A percentile compares a stretch with the other conserved stretches of the same genome.
Conservation (phyloP, 2,329 filamentous ascomycete genomes). For the Chrysoporthe deuterocubensis region DNA sequence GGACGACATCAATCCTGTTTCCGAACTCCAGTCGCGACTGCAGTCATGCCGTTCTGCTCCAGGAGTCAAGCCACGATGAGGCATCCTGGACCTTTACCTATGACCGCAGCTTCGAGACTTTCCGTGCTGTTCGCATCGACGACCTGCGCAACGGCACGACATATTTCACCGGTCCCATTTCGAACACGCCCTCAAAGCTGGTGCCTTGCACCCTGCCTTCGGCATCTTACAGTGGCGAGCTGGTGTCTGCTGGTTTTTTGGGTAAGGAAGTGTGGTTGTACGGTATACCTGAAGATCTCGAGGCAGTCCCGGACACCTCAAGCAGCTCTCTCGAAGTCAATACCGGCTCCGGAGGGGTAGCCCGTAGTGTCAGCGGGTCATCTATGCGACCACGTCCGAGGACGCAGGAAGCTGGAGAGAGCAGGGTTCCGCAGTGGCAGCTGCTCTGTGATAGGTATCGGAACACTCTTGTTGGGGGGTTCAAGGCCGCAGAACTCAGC, state of each 20-base stretch:
- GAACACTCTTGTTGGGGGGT: conserved; percentile 72
- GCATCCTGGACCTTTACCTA: conserved; percentile 79
- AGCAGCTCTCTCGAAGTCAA: conserved; percentile 20
- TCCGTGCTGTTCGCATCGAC: conserved; percentile 75
- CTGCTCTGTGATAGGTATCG: conserved; percentile 68
- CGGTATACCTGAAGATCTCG: conserved; percentile 74
- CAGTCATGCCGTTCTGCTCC: conserved; percentile 74
- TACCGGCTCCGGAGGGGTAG: conserved; percentile 36
- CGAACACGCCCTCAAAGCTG: conserved; percentile 57
- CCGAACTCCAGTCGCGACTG: conserved; percentile 80
- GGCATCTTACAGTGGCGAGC: conserved; percentile 69
- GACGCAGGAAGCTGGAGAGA: conserved; percentile 41
- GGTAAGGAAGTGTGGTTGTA: conserved; percentile 78
- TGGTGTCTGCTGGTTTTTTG: conserved; percentile 75
- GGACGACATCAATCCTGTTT: conserved; percentile 86
- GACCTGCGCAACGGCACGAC: conserved; percentile 76
- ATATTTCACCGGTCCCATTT: conserved; percentile 75
- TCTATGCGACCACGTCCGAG: conserved; percentile 45
- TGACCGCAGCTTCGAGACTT: conserved; percentile 76
- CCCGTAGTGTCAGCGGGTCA: conserved; percentile 47
- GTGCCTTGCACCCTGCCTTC: conserved; percentile 72
- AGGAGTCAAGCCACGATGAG: conserved; percentile 64
- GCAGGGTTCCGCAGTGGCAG: conserved; percentile 67
- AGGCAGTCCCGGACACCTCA: conserved; percentile 56
- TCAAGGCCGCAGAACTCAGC: conserved; percentile 65